Evolutionary conservation across 768 basidiomycete genomes (phyloP), one percentile per base, ranked within the genome.

Genomic region (Lyophyllum shimeji): DNA sequence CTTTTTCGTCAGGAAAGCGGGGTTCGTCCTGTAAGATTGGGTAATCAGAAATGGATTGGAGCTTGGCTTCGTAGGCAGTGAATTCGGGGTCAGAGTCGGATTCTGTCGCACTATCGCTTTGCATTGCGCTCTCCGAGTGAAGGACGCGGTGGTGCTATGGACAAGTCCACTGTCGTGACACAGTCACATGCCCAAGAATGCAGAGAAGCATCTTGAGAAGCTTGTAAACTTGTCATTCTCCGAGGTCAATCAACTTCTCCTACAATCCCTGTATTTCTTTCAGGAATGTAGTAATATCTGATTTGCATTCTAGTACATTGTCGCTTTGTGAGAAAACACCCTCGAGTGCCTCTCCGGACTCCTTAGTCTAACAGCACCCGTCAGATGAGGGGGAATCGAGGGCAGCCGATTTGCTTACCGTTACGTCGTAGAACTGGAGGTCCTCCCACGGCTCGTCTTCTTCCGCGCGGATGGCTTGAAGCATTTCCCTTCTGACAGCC

Each of bases 401-500:
- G 44, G 48, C 20, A 39, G 13, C 48, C 29, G 52, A 27, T 23
- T 31, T 51, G 68, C 82, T 53, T 59, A 93, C 91, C 72, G 82
- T 79, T 37, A 76, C 77, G 60, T 84, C 85, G 63, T 75, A 84
- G 67, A 85, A 92, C 47, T 85, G 77, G 21, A 90, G 73, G 45
- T 82, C 75, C 62, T 85, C 73, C 91, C 91, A 94, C 50, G 70
- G 71, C 65, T 91, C 91, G 51, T 92, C 90, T 63, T 91, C 88
- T 65, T 93, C 91, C 2, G 74, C 73, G 25, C 89, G 81, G 37
- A 92, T 84, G n/a, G 80, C 74, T 46, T 81, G 77, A 21, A 94
- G 69, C 81, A 94, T 90, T 60, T 94, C 91, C 63, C 89, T 79
- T 48, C 91, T 78, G 9, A 83, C 82, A 6, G 79, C 68, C 44